These are phyloP conservation scores for Chloranthus sessilifolius DNA, from an alignment of 164 flowering plant species.

Conservation along the genomic window DNA sequence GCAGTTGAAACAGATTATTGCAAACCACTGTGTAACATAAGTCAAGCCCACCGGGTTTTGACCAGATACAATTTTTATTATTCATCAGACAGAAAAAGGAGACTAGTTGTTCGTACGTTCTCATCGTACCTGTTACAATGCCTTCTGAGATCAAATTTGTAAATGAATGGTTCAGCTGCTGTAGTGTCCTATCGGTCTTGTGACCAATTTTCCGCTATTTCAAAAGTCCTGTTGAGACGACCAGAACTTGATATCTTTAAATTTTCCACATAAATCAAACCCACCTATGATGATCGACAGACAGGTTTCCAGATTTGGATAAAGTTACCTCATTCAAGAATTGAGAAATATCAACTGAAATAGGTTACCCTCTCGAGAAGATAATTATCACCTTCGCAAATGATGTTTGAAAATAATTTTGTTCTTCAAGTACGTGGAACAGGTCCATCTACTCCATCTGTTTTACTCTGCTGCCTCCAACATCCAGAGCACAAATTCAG, in stretches of 20 bases:
- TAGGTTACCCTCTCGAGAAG: background rate
- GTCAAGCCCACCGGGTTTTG: conserved; percentile 7
- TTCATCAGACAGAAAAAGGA: conserved; percentile 2
- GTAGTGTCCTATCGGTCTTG: conserved; percentile 1
- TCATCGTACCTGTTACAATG: conserved; percentile 16
- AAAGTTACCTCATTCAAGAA: conserved; percentile 3
- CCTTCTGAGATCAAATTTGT: conserved; percentile 1
- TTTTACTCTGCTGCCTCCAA: conserved; percentile 9
- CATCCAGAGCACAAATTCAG: conserved; percentile 5
- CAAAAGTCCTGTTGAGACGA: conserved; percentile 5
- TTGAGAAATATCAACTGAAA: background rate
- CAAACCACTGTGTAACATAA: no score
- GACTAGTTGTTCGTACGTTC: conserved; percentile 2
- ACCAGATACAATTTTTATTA: conserved; percentile 11
- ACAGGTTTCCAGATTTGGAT: conserved; percentile 1
- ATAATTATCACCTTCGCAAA: conserved; percentile 7
- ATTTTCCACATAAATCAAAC: background rate
- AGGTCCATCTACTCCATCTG: conserved; percentile 1
- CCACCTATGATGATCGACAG: conserved; percentile 4
- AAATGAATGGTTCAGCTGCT: conserved; percentile 13
- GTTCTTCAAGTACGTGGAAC: background rate
- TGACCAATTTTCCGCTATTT: conserved; percentile 6
- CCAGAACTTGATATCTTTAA: conserved; percentile 8
- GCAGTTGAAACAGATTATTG: no score
- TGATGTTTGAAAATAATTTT: conserved; percentile 1